Evolutionary conservation across 1,284 basidiomycete species (phyloP), one percentile per base, ranked within the genome.

Genomic region (Rhodofomes roseus): DNA sequence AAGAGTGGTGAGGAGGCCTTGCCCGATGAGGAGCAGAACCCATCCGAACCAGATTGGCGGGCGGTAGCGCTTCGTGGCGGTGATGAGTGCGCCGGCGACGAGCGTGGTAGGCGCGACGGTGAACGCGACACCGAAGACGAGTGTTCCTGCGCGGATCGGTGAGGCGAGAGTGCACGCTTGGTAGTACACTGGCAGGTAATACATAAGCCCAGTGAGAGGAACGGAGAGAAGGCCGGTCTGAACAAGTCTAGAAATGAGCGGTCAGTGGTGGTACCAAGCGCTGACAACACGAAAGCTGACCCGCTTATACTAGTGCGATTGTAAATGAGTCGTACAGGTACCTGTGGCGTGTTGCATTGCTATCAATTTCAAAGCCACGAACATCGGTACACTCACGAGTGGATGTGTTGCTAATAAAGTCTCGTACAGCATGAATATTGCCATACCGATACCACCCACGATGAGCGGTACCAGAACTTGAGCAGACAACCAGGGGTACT

Each of bases 111-210:
- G 68, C 2, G 72, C 65, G 54, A 77, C 67, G 4, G 60, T 57
- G 55, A 73, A 65, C 4, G 73, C 61, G 2, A 73, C 66, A 48
- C 65, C 73, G 2, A 75, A 64, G 18, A 77, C 68, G 55, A 66
- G 60, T 20, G 84, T 71, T 1, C 79, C 79, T 2, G 80, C 78
- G 0, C 66, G 65, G 23, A 77, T 71, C 0, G 82, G 76, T 1
- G 74, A 75, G 5, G 76, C 74, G 11, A 70, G 74, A 48, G 75
- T 75, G 57, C 76, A 75, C 1, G 77, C 78, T 67, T 84, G 81
- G 64, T 78, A 81, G 66, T 79, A 84, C 0, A 77, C 75, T 0
- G 76, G 73, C 40, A 64, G 44, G 22, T 65, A 67, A 55, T 64
- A 50, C 31, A 56, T 29, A 7, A 56, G 41, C n/a, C 44, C 37